Evolutionary conservation across 805 yeast species (phyloP), one percentile per base, ranked within the genome.

Genomic region (Nakazawaea pomicola): DNA sequence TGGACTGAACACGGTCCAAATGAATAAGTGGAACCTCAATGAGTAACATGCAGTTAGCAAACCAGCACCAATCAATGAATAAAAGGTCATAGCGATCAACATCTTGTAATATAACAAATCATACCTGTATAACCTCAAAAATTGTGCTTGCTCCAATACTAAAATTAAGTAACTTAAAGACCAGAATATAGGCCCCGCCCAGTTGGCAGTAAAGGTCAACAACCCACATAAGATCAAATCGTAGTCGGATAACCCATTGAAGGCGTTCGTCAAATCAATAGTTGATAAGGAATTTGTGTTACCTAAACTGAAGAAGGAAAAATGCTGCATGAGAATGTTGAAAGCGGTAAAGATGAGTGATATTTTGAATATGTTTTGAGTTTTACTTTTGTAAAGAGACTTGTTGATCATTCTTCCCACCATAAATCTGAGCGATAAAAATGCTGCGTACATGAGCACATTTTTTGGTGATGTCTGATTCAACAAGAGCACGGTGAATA

Each of bases 1-100:
- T 1, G 99, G 99, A 38, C 95, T 85, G 64, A 93, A 93, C 6
- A 93, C 99, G 2, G 98, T 90, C 99, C 99, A 93, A 8, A 93
- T 84, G 57, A 93, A 93, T 43, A 93, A 67, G 58, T 93, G 99
- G 54, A 81, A 84, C 50, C 95, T 70, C 50, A 90, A 69, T 16
- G 74, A 67, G 38, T 72, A 70, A 57, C 98, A 93, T 11, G 96
- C 82, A 0, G 66, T 62, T 32, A 85, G 56, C 38, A 88, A 70
- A 33, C 74, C 72, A 2, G 75, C 51, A 1, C 85, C 82, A 8
- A 80, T 65, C 1, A 80, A 48, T 2, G 82, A 64, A 56, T 83
- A 84, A 52, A 81, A 84, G 1, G 72, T 53, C 25, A 78, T 58
- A 16, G 63, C 58, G 18, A 64, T 52, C n/a, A 66, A 40, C 12